Evolutionary conservation across 2,329 filamentous ascomycete genomes (phyloP).

Genomic region (Pseudogymnoascus sp.): DNA sequence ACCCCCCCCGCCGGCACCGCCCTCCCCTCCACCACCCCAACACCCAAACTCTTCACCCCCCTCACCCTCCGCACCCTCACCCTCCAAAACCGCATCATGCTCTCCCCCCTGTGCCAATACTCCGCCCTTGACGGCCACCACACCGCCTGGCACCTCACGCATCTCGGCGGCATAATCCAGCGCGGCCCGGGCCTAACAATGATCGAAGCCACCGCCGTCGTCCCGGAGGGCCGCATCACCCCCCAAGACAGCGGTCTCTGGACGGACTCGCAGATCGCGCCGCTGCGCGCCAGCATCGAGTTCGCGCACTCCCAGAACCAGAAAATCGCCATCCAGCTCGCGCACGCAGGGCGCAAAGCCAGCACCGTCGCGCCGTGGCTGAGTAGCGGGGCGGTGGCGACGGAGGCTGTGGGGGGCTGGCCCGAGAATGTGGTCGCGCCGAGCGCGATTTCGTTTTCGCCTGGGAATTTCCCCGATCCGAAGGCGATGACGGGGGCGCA

Average conservation of each 20-base stretch:
- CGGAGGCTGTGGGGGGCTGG: slow-evolving; percentile 47
- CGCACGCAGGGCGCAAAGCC: slow-evolving; percentile 67
- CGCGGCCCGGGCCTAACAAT: slow-evolving; percentile 67
- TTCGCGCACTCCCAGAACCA: slow-evolving; percentile 73
- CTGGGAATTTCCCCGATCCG: slow-evolving; percentile 55
- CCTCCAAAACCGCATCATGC: slow-evolving; percentile 58
- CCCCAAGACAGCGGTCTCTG: slow-evolving; percentile 74
- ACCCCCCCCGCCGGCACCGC: slow-evolving; percentile 37
- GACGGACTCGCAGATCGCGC: slow-evolving; percentile 73
- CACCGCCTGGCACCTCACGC: slow-evolving; percentile 74
- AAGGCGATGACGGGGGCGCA: slow-evolving; percentile 60
- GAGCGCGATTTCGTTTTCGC: slow-evolving; percentile 31
- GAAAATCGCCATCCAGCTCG: slow-evolving; percentile 71
- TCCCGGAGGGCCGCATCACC: slow-evolving; percentile 71
- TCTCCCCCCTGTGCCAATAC: slow-evolving; percentile 60
- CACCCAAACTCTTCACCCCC: slow-evolving; percentile 41
- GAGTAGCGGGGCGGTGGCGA: slow-evolving; percentile 41
- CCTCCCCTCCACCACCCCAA: slow-evolving; percentile 39
- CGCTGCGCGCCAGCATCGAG: slow-evolving; percentile 61
- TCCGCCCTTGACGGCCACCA: slow-evolving; percentile 61
- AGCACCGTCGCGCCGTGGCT: slow-evolving; percentile 57
- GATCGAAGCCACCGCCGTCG: slow-evolving; percentile 70
- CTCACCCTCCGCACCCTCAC: slow-evolving; percentile 38
- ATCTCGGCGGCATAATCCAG: slow-evolving; percentile 69
- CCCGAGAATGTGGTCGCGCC: slow-evolving; percentile 45